Percentiles rank a stretch among this genome's conserved stretches.
Evolutionary conservation across 202 grass and related monocot species (phyloP).

Genomic region (Setaria italica): DNA sequence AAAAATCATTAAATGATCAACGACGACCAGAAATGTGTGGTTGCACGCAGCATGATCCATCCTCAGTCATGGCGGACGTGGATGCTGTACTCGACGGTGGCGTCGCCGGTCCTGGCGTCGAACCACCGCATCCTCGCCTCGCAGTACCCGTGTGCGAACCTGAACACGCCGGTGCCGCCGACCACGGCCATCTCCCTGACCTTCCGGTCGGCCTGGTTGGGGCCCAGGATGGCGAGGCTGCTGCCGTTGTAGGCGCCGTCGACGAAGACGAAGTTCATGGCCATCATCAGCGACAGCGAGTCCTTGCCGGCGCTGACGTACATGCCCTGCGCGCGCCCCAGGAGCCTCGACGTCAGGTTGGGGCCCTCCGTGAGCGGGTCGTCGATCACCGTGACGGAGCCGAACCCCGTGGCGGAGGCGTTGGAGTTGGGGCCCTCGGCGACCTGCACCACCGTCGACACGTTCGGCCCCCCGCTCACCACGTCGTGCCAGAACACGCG

Average conservation of each 20-base stretch:
- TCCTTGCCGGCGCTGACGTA: slow-evolving; percentile 45
- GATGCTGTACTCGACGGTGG: slow-evolving; percentile 65
- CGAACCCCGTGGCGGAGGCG: slow-evolving; percentile 26
- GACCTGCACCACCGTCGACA: slow-evolving; percentile 36
- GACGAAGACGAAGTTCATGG: slow-evolving; percentile 69
- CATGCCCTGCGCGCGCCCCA: slow-evolving; percentile 65
- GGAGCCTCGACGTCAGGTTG: slow-evolving; percentile 30
- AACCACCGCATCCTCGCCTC: slow-evolving; percentile 36
- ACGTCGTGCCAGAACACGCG: slow-evolving; percentile 65
- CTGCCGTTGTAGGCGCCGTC: slow-evolving; percentile 63
- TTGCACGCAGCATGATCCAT: neutral
- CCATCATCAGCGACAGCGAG: slow-evolving; percentile 52
- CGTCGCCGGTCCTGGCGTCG: slow-evolving; percentile 35
- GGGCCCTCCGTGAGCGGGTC: slow-evolving; percentile 60
- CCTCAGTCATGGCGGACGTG: slow-evolving; percentile 41
- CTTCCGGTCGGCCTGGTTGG: slow-evolving; percentile 34
- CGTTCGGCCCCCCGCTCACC: slow-evolving; percentile 54
- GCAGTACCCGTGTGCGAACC: slow-evolving; percentile 58
- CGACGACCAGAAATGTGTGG: too few species aligned
- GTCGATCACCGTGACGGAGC: slow-evolving; percentile 51
- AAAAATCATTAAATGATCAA: too few species aligned
- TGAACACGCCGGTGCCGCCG: slow-evolving; percentile 60
- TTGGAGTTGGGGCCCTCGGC: neutral
- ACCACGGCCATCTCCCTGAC: slow-evolving; percentile 67
- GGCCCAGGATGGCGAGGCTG: slow-evolving; percentile 55